Percentiles rank a stretch among this genome's conserved stretches.
These are phyloP conservation scores for Ceratocystis lukuohia DNA, from an alignment of 2,329 filamentous ascomycete species.

Conservation along the genomic window DNA sequence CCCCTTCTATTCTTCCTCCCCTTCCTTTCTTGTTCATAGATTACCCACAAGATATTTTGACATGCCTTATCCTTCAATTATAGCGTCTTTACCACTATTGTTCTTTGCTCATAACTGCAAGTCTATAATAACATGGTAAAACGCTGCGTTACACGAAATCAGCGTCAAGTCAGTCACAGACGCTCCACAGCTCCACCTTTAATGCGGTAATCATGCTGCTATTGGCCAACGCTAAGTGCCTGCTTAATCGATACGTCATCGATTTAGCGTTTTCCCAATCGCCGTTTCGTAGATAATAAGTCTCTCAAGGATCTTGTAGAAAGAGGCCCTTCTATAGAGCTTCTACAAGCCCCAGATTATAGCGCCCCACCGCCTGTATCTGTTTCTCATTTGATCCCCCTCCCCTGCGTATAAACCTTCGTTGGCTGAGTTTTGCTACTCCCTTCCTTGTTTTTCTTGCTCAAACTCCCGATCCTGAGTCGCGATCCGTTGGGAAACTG, in stretches of 20 bases:
- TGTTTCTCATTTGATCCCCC: neutral
- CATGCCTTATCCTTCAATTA: neutral
- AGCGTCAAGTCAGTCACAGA: neutral
- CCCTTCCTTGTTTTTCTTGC: neutral
- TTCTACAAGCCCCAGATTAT: neutral
- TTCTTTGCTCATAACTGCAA: neutral
- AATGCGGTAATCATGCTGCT: neutral
- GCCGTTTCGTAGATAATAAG: neutral
- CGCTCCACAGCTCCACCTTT: neutral
- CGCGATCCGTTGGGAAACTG: conserved; percentile 9
- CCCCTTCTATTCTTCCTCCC: neutral
- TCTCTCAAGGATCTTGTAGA: neutral
- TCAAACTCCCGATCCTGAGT: conserved; percentile 3
- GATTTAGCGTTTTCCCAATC: neutral
- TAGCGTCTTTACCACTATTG: neutral
- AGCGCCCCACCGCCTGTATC: neutral
- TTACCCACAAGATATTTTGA: neutral
- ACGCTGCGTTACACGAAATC: conserved; percentile 1
- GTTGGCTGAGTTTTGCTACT: neutral
- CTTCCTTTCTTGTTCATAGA: neutral
- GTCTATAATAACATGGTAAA: neutral
- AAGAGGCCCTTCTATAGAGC: neutral
- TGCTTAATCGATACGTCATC: conserved; percentile 11
- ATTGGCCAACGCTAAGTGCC: neutral
- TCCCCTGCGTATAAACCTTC: neutral